Base-by-base conservation (phyloP, 2,329 filamentous ascomycete genomes). In the Colletotrichum higginsianum region DNA sequence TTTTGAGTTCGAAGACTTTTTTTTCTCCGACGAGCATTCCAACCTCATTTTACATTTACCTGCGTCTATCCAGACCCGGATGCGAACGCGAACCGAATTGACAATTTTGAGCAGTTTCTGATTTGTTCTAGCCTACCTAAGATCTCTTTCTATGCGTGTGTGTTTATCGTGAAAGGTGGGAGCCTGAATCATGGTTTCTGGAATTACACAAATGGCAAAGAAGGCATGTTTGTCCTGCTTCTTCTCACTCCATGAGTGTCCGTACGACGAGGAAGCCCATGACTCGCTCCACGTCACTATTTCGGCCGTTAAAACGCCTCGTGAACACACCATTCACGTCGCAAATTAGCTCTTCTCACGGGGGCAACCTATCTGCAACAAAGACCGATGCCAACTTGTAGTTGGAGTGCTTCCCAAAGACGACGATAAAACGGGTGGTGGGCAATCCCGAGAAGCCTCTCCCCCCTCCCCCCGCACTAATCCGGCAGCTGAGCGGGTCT, bases 401-500 rank as follows among this genome's bases (percentile, higher is more conserved):
- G 60, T 9, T 9, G 18, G 42, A 53, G 40, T 8, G 13, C 12
- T 30, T 35, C 53, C 46, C 26, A 53, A 44, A 30, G 30, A 30
- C 30, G 6, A 26, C 30, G 23, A n/a, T 30, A 15, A 16, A 16
- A 50, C 21, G 26, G 52, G 40, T 63, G 26, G 64, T 62, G 52
- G 52, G 58, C 42, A 46, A 23, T 23, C 16, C 35, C 44, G 44
- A 53, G 52, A 49, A 30, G 30, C 30, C 30, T 30, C 30, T 30
- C 30, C 9, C 8, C 2, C 30, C 38, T 8, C 2, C 23, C 23
- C 58, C 64, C 68, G 46, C 68, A 71, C 46, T 49, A 57, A 35
- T 42, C 15, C 52, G 38, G 65, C 46, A 60, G 21, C 18, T 21
- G 15, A 42, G 65, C 65, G 60, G 65, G 60, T 60, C 65, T 44